A percentile compares a stretch with the other conserved stretches of the same genome.
Conservation (phyloP, 1,284 basidiomycete genomes). For the Tilletia setariae region DNA sequence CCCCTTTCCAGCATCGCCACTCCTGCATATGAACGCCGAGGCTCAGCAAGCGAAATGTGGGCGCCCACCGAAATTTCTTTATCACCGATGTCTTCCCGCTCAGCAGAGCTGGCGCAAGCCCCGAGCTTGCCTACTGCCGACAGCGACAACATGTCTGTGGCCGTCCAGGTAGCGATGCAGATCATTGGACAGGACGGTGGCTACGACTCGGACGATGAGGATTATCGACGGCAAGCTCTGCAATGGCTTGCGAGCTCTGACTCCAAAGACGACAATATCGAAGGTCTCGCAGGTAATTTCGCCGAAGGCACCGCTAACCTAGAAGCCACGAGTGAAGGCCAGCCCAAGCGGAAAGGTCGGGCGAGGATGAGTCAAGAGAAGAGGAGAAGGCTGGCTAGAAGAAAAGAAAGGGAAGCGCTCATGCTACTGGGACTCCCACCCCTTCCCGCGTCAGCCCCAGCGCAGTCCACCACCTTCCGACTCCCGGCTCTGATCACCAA, state of each 20-base stretch:
- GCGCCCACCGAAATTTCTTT: not conserved
- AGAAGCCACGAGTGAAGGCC: not conserved
- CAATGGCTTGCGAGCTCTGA: not conserved
- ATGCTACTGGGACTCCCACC: conserved; percentile 17
- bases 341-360: conserved; percentile 27
- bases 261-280: not conserved
- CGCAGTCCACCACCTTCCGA: not conserved
- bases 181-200: conserved; percentile 12
- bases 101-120: not conserved
- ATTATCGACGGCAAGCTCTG: conserved; percentile 7
- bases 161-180: conserved; percentile 7
- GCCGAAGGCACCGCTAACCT: too few species aligned
- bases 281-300: not conserved
- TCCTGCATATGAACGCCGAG: not conserved
- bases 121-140: not conserved
- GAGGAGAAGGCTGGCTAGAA: conserved; percentile 32
- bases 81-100: not conserved
- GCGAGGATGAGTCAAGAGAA: conserved; percentile 46
- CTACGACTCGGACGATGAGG: conserved; percentile 12
- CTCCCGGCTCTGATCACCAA: conserved; percentile 8
- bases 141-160: conserved; percentile 10
- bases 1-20: not conserved
- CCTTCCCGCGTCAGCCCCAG: not conserved
- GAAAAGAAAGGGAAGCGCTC: conserved; percentile 37
- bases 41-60: not conserved